phyloP scores from a whole-genome alignment of 495 filamentous ascomycete genomes.

The Saxophila tyrrhenica region DNA sequence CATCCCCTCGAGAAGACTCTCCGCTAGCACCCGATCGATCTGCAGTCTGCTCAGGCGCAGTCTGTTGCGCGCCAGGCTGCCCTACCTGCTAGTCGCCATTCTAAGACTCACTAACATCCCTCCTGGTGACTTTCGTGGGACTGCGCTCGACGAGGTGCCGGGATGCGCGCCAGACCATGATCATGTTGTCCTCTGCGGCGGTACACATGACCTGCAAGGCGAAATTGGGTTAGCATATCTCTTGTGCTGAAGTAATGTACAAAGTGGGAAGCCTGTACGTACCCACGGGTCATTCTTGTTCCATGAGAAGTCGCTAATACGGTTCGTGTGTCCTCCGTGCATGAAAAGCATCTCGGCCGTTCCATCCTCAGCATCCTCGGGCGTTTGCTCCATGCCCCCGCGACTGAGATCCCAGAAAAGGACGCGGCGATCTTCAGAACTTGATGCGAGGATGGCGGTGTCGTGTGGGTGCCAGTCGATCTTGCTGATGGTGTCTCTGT shows the following conservation, averaged over 20 bases:
- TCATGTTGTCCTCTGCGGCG: slow-evolving; percentile 90
- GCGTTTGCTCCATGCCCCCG: slow-evolving; percentile 85
- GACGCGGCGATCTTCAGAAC: slow-evolving; percentile 82
- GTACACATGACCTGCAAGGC: slow-evolving; percentile 56
- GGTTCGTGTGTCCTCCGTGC: slow-evolving; percentile 97
- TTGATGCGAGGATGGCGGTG: slow-evolving; percentile 74
- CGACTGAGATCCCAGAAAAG: slow-evolving; percentile 92
- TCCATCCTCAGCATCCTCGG: slow-evolving; percentile 93
- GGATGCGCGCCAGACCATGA: slow-evolving; percentile 95
- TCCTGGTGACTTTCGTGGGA: slow-evolving; percentile 10
- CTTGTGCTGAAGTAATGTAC: too few species aligned
- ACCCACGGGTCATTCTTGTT: slow-evolving; percentile 90
- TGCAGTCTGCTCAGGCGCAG: too few species aligned
- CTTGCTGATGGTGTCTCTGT: slow-evolving; percentile 79
- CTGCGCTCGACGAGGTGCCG: slow-evolving; percentile 66
- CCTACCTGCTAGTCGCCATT: too few species aligned
- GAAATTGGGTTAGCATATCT: neutral
- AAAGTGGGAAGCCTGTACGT: neutral
- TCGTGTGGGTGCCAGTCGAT: slow-evolving; percentile 90
- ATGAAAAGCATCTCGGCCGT: slow-evolving; percentile 97
- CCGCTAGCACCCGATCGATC: too few species aligned
- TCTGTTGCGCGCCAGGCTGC: too few species aligned
- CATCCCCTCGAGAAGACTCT: too few species aligned
- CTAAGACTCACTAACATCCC: slow-evolving; percentile 21
- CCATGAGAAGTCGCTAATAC: slow-evolving; percentile 94